Base-by-base conservation (phyloP, 2,329 filamentous ascomycete species). In the Colletotrichum ledebouriae region DNA sequence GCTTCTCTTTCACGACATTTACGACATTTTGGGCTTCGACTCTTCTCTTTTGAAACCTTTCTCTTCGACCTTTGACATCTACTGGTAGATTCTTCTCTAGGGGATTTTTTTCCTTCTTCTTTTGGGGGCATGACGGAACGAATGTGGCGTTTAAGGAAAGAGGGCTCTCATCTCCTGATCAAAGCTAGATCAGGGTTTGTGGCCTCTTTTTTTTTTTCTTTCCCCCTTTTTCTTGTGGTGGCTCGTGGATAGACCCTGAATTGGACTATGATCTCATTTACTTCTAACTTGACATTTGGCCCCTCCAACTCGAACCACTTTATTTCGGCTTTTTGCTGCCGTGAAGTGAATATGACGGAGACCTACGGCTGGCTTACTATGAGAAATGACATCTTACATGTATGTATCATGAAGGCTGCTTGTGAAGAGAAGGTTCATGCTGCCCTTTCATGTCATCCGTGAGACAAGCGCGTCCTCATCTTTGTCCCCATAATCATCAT, bases 171-270 rank as follows among this genome's bases (percentile, higher is more conserved):
- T 29, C 22, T 59, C 15, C 7, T 56, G 17, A 55, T 53, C 37
- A 17, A 22, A 34, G 29, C 57, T 49, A 25, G 57, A 42, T 49
- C 34, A 49, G 39, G 39, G 6, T 29, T 29, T 29, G 6, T 6
- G 29, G 6, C 7, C 46, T 52, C 15, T 34, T 15, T 25, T 25
- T 44, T 29, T 15, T 29, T 25, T 25, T 25, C 5, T 29, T 58
- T 63, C 13, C 34, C 17, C 17, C 17, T 37, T 37, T 15, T 22
- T 46, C 17, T 17, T n/a, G n/a, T n/a, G n/a, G 17, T 22, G 33
- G 57, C 57, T 59, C 15, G 46, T 37, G 60, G 47, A 59, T 55
- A 61, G 60, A 68, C 65, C 53, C 60, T 20, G 47, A 65, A 55
- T 59, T 59, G 47, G 22, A 65, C 53, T 29, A 29, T 29, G 53